Conservation (phyloP, 73 alveolate species). For the Paramecium sonneborni region DNA sequence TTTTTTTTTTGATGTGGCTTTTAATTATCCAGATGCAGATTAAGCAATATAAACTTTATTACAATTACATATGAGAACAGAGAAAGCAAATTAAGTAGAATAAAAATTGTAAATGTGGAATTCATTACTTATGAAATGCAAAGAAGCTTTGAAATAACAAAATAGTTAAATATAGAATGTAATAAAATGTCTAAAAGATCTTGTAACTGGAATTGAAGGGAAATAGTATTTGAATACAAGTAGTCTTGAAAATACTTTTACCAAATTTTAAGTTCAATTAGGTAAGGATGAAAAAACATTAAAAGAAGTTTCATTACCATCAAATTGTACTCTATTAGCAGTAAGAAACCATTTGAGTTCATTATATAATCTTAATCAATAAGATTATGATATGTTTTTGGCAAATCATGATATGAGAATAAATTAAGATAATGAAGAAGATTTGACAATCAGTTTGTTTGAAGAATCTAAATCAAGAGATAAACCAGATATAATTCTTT, state of each 20-base stretch:
- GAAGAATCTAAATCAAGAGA: constrained; percentile 49
- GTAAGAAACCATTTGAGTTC: constrained; percentile 3
- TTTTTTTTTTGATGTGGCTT: constrained; percentile 38
- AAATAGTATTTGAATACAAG: not conserved
- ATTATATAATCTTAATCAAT: not conserved
- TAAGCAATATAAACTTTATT: not conserved
- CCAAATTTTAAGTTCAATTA: not conserved
- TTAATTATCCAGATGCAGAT: not conserved
- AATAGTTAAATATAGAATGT: not conserved
- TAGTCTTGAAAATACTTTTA: not conserved
- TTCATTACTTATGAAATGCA: not conserved
- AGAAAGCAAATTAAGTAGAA: constrained; percentile 24
- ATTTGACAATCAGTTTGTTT: not conserved
- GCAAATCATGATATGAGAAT: not conserved
- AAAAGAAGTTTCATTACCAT: constrained; percentile 28
- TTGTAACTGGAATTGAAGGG: constrained; percentile 49
- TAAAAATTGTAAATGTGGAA: constrained; percentile 41
- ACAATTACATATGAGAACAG: constrained; percentile 33
- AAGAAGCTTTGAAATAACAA: not conserved
- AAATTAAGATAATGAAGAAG: constrained; percentile 41
- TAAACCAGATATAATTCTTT: constrained; percentile 11
- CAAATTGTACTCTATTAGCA: not conserved
- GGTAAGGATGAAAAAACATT: constrained; percentile 40
- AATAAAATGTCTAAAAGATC: constrained; percentile 21
- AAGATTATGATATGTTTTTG: constrained; percentile 26